Evolutionary conservation across 805 yeast genomes (phyloP), one percentile per base, ranked within the genome.

Genomic region (Nakazawaea pomicola): DNA sequence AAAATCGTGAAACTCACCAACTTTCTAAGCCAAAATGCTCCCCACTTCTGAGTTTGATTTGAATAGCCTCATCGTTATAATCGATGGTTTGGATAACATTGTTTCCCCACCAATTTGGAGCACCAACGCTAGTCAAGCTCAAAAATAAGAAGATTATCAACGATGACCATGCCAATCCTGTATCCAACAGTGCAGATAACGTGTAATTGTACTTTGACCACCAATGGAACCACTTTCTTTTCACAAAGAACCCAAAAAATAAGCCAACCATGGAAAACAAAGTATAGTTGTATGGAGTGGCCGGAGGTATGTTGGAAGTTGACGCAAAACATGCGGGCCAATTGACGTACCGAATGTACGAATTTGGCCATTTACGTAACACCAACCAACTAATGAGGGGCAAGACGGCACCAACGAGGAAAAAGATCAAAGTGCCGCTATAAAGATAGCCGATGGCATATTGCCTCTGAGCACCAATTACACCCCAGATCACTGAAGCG

Each of bases 131-230:
- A 12, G 74, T 62, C 31, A 65, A 66, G 33, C 69, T 68, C 5
- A 73, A 66, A 1, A 72, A 61, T 49, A 79, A 66, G 53, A 79
- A 80, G 9, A 82, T 71, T 19, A 80, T 45, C 38, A 82, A 61
- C 3, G 82, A 72, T 19, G 83, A 71, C 48, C 78, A 67, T 1
- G 87, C 86, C 11, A 81, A 70, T 1, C 87, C 87, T 6, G 83
- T 74, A 34, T 80, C 80, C 18, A 83, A 56, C 2, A 78, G 89
- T 17, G 83, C 78, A 14, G 84, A 73, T 40, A 83, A 60, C 4
- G 80, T 72, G 53, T 79, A 81, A 55, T 80, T 81, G 57, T 83
- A 83, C 57, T 80, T 82, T 30, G 80, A 79, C 89, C 90, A 83
- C 90, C 89, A 83, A 35, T 68, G 61, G 36, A 74, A 63, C 61